Evolutionary conservation across 345 rosid species (phyloP).

Genomic region (Eucalyptus paniculata): DNA sequence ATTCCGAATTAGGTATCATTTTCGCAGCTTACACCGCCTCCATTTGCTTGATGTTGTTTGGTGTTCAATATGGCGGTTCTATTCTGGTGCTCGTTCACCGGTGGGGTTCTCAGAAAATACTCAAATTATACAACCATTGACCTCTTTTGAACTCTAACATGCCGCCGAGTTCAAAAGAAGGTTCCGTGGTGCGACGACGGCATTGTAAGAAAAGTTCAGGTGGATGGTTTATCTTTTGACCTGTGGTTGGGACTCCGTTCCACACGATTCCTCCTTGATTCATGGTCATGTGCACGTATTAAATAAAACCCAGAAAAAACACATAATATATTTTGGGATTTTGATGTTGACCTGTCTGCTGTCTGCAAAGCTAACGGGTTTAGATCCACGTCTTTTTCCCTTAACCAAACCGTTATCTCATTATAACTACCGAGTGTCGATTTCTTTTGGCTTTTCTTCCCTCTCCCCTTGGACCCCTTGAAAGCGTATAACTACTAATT

Average conservation of each 20-base stretch:
- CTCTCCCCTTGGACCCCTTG: neutral
- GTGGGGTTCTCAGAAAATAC: neutral
- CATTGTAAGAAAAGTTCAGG: neutral
- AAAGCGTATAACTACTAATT: neutral
- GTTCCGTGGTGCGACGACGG: neutral
- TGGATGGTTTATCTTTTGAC: neutral
- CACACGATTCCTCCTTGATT: neutral
- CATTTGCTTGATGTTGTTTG: neutral
- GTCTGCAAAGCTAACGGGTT: neutral
- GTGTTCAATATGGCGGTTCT: neutral
- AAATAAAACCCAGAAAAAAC: neutral
- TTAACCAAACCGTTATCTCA: neutral
- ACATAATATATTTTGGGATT: neutral
- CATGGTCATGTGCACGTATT: neutral
- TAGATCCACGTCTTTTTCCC: neutral
- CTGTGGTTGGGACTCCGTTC: neutral
- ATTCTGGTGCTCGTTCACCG: neutral
- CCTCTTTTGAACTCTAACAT: neutral
- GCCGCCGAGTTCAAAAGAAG: neutral
- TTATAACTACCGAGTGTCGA: neutral
- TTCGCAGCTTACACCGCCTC: neutral
- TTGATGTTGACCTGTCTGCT: neutral
- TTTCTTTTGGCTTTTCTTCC: neutral
- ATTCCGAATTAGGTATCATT: neutral
- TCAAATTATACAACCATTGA: accelerated